These are phyloP conservation scores for Phytophthora tentaculata DNA, from an alignment of 352 stramenopile species.

Conservation along the genomic window DNA sequence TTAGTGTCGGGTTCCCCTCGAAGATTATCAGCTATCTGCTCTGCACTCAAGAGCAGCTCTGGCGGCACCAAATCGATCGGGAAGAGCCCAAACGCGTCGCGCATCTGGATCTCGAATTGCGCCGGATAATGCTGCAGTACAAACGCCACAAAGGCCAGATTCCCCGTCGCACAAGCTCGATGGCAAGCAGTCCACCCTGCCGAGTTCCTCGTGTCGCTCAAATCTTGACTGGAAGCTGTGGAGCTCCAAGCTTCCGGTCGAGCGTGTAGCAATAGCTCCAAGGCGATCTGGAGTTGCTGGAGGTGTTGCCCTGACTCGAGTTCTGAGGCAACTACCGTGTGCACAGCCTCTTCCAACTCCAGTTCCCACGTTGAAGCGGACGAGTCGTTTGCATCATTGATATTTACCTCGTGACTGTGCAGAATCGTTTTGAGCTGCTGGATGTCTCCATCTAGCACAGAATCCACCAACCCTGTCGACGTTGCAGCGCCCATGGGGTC, in stretches of 20 bases:
- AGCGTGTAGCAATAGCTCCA: slow-evolving; percentile 60
- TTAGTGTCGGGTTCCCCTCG: not conserved
- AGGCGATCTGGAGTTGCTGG: slow-evolving; percentile 67
- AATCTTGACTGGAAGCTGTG: slow-evolving; percentile 17
- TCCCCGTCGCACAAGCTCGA: slow-evolving; percentile 63
- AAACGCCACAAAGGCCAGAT: slow-evolving; percentile 65
- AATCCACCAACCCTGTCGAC: slow-evolving; percentile 49
- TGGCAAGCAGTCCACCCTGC: slow-evolving; percentile 57
- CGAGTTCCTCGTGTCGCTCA: slow-evolving; percentile 34
- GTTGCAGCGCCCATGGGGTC: slow-evolving; percentile 24
- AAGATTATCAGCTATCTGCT: slow-evolving; percentile 34
- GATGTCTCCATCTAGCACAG: slow-evolving; percentile 59
- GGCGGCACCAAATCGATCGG: slow-evolving; percentile 64
- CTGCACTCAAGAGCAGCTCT: slow-evolving; percentile 41
- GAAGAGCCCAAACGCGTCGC: slow-evolving; percentile 59
- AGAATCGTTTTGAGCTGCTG: slow-evolving; percentile 54
- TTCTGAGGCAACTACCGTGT: slow-evolving; percentile 63
- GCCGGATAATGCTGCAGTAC: slow-evolving; percentile 43
- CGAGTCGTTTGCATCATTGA: slow-evolving; percentile 4
- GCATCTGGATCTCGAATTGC: slow-evolving; percentile 41
- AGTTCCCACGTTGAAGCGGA: slow-evolving; percentile 21
- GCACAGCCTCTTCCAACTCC: slow-evolving; percentile 61
- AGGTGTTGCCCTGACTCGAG: slow-evolving; percentile 61
- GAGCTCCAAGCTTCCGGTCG: slow-evolving; percentile 42
- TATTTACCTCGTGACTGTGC: slow-evolving; percentile 17